Evolutionary conservation across 441 rosid species (phyloP), one percentile per base, ranked within the genome.

Genomic region (Syzygium syzygioides): DNA sequence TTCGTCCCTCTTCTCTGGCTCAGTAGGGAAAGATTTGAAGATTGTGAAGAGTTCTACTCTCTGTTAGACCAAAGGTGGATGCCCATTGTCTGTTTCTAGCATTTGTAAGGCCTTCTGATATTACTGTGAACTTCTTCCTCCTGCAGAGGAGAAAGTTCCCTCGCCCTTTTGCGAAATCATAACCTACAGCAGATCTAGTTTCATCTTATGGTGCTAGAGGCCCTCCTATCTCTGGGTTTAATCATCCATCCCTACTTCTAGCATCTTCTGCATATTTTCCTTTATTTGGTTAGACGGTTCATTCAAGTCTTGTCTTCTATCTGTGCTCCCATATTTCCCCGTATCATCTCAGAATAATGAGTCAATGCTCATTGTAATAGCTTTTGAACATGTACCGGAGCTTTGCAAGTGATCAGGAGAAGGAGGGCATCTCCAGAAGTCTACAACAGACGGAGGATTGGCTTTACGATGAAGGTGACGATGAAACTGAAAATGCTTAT

Each of bases 391-490:
- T 90, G 34, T 95, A 94, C 86, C 91, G 91, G 85, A 93, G 91
- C 91, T 93, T 94, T 86, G 93, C 95, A 48, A 92, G 92, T 9
- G 95, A 93, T 88, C 86, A 87, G 48, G 96, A 95, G 90, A 91
- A 95, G 90, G 95, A 95, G 90, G 91, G 86, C 85, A 94, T 95
- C 52, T 95, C 94, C 71, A 90, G 86, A 88, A 94, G 92, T 90
- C 94, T 95, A 89, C 96, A 91, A 80, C 94, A 95, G 93, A 94
- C 95, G 18, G 94, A 94, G 90, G 95, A 95, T 26, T 95, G 96
- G 98, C 94, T 95, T 60, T 95, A 94, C 50, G 96, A 94, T 84
- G 96, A 95, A 88, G 98, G 98, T 26, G 93, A 89, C 59, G 98
- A 95, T 90, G 96, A 95, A 94, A 87, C 96, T 60, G 95, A 93